phyloP scores from a whole-genome alignment of 2,329 filamentous ascomycete species.

The Teratosphaeria gauchensis region DNA sequence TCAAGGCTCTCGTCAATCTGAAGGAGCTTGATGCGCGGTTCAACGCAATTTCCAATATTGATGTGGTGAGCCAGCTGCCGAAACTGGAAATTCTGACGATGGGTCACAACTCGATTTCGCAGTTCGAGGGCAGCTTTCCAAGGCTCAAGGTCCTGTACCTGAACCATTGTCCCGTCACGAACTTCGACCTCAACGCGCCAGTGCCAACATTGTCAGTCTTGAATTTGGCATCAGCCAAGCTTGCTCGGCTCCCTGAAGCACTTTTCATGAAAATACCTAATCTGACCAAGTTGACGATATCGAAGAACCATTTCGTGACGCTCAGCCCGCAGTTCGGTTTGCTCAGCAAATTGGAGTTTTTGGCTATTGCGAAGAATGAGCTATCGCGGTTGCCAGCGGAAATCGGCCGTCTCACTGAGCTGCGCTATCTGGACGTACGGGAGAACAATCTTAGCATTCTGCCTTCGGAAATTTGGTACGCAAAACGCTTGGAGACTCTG shows the following conservation, averaged over 20 bases:
- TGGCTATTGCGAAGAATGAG: conserved; percentile 89
- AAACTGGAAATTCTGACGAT: conserved; percentile 80
- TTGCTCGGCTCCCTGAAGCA: conserved; percentile 77
- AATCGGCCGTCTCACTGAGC: conserved; percentile 76
- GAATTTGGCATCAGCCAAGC: conserved; percentile 82
- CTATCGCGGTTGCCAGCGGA: conserved; percentile 75
- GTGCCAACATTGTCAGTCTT: conserved; percentile 76
- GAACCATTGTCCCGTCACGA: conserved; percentile 91
- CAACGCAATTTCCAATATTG: conserved; percentile 80
- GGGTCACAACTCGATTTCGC: conserved; percentile 86
- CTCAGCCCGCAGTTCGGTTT: conserved; percentile 78
- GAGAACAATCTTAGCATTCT: conserved; percentile 88
- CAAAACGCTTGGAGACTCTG: conserved; percentile 76
- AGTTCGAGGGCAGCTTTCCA: conserved; percentile 81
- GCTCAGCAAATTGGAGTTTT: conserved; percentile 72
- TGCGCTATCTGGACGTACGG: conserved; percentile 77
- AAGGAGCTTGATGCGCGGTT: conserved; percentile 92
- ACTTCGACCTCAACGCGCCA: conserved; percentile 70
- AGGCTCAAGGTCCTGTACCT: conserved; percentile 75
- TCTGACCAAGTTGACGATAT: conserved; percentile 76
- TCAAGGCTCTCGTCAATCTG: conserved; percentile 64
- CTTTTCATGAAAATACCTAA: conserved; percentile 82
- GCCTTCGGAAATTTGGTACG: conserved; percentile 93
- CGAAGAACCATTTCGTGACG: conserved; percentile 92
- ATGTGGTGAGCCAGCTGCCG: conserved; percentile 74